These are phyloP conservation scores for Cercospora sesami DNA, from an alignment of 2,329 filamentous ascomycete genomes.

Conservation along the genomic window DNA sequence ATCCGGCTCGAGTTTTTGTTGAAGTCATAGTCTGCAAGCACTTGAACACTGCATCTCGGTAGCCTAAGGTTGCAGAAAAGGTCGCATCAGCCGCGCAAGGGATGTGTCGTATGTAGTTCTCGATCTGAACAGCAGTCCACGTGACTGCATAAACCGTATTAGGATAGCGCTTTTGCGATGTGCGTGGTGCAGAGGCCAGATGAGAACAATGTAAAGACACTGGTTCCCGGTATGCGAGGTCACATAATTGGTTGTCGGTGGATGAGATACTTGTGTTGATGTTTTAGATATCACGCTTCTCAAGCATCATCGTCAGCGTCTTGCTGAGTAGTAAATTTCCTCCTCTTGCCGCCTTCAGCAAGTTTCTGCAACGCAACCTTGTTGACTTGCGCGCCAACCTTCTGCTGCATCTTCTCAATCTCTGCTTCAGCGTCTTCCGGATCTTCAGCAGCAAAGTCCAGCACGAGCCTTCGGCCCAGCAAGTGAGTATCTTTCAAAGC, in stretches of 20 bases:
- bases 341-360: conserved; percentile 73
- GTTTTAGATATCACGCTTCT: background rate
- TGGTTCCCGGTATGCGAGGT: background rate
- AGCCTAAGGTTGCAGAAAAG: conserved; percentile 27
- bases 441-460: conserved; percentile 89
- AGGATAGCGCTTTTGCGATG: background rate
- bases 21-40: conserved; percentile 19
- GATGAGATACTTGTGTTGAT: background rate
- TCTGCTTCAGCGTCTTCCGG: conserved; percentile 90
- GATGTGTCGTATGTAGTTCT: conserved; percentile 6
- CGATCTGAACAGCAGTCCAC: background rate
- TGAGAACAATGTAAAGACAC: background rate
- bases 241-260: background rate
- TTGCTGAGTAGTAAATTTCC: conserved; percentile 66
- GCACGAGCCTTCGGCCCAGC: conserved; percentile 80
- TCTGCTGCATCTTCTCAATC: conserved; percentile 95
- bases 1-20: conserved; percentile 18
- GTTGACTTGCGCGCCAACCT: conserved; percentile 85
- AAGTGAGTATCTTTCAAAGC: conserved; percentile 91
- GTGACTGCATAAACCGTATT: conserved; percentile 4
- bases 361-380: conserved; percentile 88
- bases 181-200: background rate
- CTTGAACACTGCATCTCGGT: conserved; percentile 23
- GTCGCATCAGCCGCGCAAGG: conserved; percentile 31
- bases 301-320: conserved; percentile 18